Conservation (phyloP, 2,329 filamentous ascomycete genomes). For the Zymoseptoria passerinii region DNA sequence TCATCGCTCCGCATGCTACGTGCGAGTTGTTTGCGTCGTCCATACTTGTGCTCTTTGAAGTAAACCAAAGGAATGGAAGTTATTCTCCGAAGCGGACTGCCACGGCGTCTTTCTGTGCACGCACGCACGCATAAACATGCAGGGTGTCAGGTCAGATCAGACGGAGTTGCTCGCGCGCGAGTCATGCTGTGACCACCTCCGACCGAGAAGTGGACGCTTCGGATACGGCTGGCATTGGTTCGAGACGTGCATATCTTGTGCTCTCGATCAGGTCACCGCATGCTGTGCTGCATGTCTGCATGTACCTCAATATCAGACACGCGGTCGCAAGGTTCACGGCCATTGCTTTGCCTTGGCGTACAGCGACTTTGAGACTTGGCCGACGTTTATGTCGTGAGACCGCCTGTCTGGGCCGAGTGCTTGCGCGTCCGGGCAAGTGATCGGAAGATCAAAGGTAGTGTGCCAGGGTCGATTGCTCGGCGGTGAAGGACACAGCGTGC, state of each 20-base stretch:
- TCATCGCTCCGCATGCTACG: not conserved
- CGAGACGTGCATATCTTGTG: not conserved
- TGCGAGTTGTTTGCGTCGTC: not conserved
- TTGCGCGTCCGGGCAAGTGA: not conserved
- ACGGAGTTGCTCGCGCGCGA: not conserved
- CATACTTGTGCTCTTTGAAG: not conserved
- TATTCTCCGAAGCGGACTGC: not conserved
- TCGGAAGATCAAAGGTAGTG: not conserved
- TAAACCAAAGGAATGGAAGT: not conserved
- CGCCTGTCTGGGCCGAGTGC: slow-evolving; percentile 7
- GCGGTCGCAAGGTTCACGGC: not conserved
- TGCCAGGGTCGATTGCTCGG: not conserved
- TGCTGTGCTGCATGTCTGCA: not conserved
- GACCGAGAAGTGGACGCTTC: not conserved
- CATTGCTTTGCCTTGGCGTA: not conserved
- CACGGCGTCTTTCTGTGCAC: not conserved
- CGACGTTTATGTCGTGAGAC: slow-evolving; percentile 1
- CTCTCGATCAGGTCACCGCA: not conserved
- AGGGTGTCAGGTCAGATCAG: not conserved
- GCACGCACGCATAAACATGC: not conserved
- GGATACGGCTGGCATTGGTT: not conserved
- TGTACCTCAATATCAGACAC: not conserved
- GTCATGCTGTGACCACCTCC: not conserved
- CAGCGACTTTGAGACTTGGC: not conserved
- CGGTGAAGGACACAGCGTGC: not conserved